phyloP scores from a whole-genome alignment of 1,284 basidiomycete species.

The Serendipita sp. region DNA sequence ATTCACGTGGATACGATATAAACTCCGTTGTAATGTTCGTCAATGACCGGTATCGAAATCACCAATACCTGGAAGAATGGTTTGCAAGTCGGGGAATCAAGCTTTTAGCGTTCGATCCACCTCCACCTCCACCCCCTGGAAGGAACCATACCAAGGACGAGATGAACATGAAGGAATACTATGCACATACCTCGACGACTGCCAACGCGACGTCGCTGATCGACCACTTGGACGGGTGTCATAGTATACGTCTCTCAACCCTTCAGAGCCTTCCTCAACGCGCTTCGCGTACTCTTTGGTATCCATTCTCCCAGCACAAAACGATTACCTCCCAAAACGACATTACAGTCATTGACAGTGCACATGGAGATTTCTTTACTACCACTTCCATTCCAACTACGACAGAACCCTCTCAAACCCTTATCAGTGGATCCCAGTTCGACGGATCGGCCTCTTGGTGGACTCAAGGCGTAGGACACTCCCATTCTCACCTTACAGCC shows the following conservation, averaged over 20 bases:
- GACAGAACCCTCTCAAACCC: slow-evolving; percentile 14
- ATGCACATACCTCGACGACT: slow-evolving; percentile 25
- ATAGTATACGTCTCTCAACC: slow-evolving; percentile 48
- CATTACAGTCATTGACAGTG: slow-evolving; percentile 86
- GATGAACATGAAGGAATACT: slow-evolving; percentile 41
- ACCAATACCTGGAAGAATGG: slow-evolving; percentile 67
- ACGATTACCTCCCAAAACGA: slow-evolving; percentile 52
- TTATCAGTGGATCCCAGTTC: slow-evolving; percentile 54
- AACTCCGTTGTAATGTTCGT: slow-evolving; percentile 79
- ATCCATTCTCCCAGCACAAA: slow-evolving; percentile 94
- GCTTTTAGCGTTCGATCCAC: slow-evolving; percentile 42
- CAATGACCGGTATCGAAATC: slow-evolving; percentile 80
- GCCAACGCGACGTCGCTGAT: slow-evolving; percentile 24
- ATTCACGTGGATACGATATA: slow-evolving; percentile 80
- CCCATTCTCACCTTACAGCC: slow-evolving; percentile 58
- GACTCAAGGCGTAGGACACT: slow-evolving; percentile 90
- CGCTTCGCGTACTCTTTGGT: slow-evolving; percentile 77
- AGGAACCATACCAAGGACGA: slow-evolving; percentile 41
- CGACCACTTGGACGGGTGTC: slow-evolving; percentile 47
- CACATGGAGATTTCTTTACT: slow-evolving; percentile 75
- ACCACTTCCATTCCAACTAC: slow-evolving; percentile 32
- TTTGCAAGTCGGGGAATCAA: slow-evolving; percentile 60
- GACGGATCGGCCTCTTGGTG: slow-evolving; percentile 97
- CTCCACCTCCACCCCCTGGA: slow-evolving; percentile 36
- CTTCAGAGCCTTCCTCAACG: slow-evolving; percentile 68